Base-by-base conservation (phyloP, 2,329 filamentous ascomycete genomes). In the Penicillium vulpinum region DNA sequence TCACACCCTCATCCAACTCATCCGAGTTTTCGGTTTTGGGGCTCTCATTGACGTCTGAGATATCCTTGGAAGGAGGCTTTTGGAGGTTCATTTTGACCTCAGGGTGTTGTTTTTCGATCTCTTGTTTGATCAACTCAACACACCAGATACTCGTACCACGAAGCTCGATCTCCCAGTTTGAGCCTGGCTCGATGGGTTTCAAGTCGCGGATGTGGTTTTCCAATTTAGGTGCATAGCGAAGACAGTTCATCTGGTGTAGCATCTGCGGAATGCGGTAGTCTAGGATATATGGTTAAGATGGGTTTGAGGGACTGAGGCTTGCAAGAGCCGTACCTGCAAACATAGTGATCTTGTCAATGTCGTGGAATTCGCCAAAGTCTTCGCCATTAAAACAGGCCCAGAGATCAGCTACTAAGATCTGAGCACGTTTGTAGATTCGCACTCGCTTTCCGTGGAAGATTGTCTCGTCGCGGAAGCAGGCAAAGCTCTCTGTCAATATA, bases 231-330 rank as follows among this genome's bases (percentile, higher is more conserved):
- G 90, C 92, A 75, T 94, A 97, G 67, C 85, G 86, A 48, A 99
- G 77, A 56, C 92, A 93, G 18, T 90, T 90, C 43, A 97, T 80
- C 10, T 86, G 86, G 67, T 92, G 86, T 33, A 99, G 83, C 65
- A 97, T 94, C 77, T 99, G 94, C 15, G 95, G 95, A 52, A 99
- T 88, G 41, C 94, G 89, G 72, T 99, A 99, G 78, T 99, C 94
- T 83, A 53, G 5, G 40, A 8, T 16, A 16, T 21, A 57, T 43
- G 46, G 38, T 57, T 39, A 57, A 48, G 1, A 13, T 15, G 26
- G 21, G 9, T 9, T 7, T 38, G 2, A 35, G 10, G 36, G 11
- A 4, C 9, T 6, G 18, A 22, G 18, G 2, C 11, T 24, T 15
- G 6, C 24, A 33, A n/a, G 15, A 52, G 3, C 64, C 49, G 41